Evolutionary conservation across 108 stramenopile species (phyloP).

Genomic region (Nitzschia inconspicua): DNA sequence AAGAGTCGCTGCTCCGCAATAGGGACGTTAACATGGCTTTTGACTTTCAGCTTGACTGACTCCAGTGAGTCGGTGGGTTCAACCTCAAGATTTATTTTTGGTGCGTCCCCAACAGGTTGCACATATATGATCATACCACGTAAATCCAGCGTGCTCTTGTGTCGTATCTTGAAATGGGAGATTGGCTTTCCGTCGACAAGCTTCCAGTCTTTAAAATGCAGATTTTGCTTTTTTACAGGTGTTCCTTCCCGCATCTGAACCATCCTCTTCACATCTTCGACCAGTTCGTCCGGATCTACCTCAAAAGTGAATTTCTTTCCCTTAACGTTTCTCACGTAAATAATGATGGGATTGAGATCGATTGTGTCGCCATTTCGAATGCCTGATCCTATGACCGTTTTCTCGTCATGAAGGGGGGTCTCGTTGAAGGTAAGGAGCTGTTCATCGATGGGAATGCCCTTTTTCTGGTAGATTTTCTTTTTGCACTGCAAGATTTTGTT

Average conservation of each 20-base stretch:
- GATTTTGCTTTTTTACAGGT: slow-evolving; percentile 17
- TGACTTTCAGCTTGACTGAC: slow-evolving; percentile 16
- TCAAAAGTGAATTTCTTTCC: slow-evolving; percentile 25
- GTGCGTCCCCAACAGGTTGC: slow-evolving; percentile 87
- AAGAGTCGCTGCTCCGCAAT: slow-evolving; percentile 14
- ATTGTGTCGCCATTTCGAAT: slow-evolving; percentile 20
- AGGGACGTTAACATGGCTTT: slow-evolving; percentile 9
- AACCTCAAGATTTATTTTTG: slow-evolving; percentile 41
- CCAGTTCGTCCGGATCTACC: slow-evolving; percentile 19
- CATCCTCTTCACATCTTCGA: slow-evolving; percentile 16
- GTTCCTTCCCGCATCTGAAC: slow-evolving; percentile 20
- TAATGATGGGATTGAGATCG: slow-evolving; percentile 22
- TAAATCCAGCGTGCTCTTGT: slow-evolving; percentile 21
- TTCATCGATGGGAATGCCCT: slow-evolving; percentile 19
- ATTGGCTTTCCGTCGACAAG: slow-evolving; percentile 11
- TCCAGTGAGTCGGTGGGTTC: slow-evolving; percentile 18
- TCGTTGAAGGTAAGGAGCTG: slow-evolving; percentile 16
- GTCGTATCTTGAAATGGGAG: slow-evolving; percentile 6
- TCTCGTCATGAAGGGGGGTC: slow-evolving; percentile 13
- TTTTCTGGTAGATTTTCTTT: slow-evolving; percentile 8
- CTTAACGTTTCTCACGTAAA: slow-evolving; percentile 18
- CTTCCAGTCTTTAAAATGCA: slow-evolving; percentile 14
- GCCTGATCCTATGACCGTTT: slow-evolving; percentile 12
- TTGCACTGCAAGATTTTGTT: slow-evolving; percentile 2
- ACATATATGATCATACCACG: slow-evolving; percentile 72